Conservation (phyloP, 371 early-diverging fungal species). For the Astathelohania contejeani region DNA sequence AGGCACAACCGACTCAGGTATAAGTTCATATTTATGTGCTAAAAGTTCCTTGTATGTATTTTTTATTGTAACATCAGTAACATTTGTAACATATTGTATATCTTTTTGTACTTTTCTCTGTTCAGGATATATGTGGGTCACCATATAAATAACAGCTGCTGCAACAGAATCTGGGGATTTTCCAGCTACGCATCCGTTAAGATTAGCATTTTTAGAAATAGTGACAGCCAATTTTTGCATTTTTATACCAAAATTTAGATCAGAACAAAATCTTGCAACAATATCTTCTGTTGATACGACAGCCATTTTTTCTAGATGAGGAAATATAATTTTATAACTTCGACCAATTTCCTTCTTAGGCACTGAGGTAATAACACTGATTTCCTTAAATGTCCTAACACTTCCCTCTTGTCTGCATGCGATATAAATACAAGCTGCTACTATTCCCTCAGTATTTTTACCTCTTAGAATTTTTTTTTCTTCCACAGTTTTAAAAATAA, state of each 20-base stretch:
- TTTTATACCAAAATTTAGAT: constrained; percentile 49
- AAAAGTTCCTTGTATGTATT: constrained; percentile 53
- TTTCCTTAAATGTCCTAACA: constrained; percentile 87
- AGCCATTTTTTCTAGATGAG: constrained; percentile 47
- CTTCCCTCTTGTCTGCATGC: constrained; percentile 79
- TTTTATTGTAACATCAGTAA: constrained; percentile 54
- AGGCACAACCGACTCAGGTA: constrained; percentile 43
- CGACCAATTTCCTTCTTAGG: constrained; percentile 52
- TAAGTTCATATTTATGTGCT: constrained; percentile 43
- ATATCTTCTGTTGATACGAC: constrained; percentile 54
- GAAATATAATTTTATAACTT: constrained; percentile 51
- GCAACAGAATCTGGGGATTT: constrained; percentile 53
- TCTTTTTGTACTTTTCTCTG: constrained; percentile 46
- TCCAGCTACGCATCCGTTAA: constrained; percentile 49
- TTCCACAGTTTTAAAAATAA: constrained; percentile 64
- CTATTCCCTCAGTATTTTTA: constrained; percentile 70
- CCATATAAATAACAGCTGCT: constrained; percentile 53
- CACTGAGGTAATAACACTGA: constrained; percentile 75
- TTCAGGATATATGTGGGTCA: constrained; percentile 47
- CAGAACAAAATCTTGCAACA: constrained; percentile 53
- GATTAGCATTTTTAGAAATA: constrained; percentile 40
- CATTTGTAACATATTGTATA: constrained; percentile 50
- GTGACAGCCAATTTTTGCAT: constrained; percentile 46
- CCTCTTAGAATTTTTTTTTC: constrained; percentile 71
- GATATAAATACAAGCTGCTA: constrained; percentile 86